Evolutionary conservation across 2,329 filamentous ascomycete genomes (phyloP).

Genomic region (Trichoderma gracile): DNA sequence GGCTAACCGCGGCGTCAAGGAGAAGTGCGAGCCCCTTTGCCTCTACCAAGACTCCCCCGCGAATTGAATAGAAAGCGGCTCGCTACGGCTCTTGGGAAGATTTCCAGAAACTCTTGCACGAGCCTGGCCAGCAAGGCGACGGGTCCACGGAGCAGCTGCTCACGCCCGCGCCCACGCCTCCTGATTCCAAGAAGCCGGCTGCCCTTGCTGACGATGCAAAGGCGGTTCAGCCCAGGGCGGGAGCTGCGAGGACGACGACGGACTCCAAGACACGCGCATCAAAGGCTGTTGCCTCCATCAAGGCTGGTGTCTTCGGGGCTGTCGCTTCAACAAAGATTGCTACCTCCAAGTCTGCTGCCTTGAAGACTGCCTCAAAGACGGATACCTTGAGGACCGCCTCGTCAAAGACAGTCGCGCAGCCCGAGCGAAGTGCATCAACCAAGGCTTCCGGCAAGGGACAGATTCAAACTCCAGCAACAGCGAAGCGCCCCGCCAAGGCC

Average conservation of each 20-base stretch:
- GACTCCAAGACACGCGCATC: not conserved
- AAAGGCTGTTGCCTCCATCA: not conserved
- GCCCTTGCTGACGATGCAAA: not conserved
- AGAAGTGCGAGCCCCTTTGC: constrained; percentile 42
- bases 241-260: not conserved
- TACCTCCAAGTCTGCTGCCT: not conserved
- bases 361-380: not conserved
- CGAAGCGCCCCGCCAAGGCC: not conserved
- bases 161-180: not conserved
- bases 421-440: not conserved
- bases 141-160: not conserved
- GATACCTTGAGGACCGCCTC: not conserved
- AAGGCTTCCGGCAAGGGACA: not conserved
- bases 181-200: not conserved
- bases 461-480: not conserved
- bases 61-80: constrained; percentile 45
- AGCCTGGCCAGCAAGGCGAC: constrained; percentile 25
- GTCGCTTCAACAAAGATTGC: not conserved
- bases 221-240: not conserved
- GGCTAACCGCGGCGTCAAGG: constrained; percentile 30
- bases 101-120: constrained; percentile 34
- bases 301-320: not conserved
- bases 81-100: constrained; percentile 37
- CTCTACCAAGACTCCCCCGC: constrained; percentile 45
- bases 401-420: not conserved